phyloP scores from a whole-genome alignment of 495 filamentous ascomycete species.

The Neurospora sp. region DNA sequence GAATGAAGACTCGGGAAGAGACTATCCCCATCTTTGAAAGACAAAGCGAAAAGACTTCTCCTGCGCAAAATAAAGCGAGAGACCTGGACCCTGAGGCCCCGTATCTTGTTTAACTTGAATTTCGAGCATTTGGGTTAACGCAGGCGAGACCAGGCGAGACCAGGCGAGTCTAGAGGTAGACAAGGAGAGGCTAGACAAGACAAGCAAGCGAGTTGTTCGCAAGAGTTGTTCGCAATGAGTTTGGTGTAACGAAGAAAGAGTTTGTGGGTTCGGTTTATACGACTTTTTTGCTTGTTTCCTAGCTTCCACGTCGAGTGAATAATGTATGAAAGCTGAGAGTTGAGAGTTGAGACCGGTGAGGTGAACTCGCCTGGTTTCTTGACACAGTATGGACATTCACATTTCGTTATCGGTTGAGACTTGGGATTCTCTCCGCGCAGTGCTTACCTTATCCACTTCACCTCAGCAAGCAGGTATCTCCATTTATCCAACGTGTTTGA shows the following conservation, averaged over 20 bases:
- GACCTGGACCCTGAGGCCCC: neutral
- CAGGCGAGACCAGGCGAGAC: neutral
- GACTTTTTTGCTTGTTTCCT: neutral
- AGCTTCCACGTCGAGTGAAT: neutral
- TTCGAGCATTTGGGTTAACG: neutral
- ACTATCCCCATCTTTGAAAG: neutral
- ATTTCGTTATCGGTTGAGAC: neutral
- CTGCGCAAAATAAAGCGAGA: neutral
- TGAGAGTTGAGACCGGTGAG: neutral
- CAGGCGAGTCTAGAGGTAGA: neutral
- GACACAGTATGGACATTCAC: neutral
- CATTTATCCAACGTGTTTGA: neutral
- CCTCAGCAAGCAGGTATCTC: neutral
- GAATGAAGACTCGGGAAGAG: neutral
- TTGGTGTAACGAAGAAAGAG: neutral
- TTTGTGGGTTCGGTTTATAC: neutral
- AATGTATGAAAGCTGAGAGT: neutral
- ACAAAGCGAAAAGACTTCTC: neutral
- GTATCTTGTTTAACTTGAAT: neutral
- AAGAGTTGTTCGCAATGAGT: neutral
- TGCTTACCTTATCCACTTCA: neutral
- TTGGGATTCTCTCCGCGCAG: neutral
- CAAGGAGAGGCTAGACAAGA: neutral
- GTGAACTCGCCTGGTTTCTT: neutral
- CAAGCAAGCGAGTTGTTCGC: neutral